Conservation (phyloP, 192 early-diverging fungal genomes). For the Coemansia biformis region DNA sequence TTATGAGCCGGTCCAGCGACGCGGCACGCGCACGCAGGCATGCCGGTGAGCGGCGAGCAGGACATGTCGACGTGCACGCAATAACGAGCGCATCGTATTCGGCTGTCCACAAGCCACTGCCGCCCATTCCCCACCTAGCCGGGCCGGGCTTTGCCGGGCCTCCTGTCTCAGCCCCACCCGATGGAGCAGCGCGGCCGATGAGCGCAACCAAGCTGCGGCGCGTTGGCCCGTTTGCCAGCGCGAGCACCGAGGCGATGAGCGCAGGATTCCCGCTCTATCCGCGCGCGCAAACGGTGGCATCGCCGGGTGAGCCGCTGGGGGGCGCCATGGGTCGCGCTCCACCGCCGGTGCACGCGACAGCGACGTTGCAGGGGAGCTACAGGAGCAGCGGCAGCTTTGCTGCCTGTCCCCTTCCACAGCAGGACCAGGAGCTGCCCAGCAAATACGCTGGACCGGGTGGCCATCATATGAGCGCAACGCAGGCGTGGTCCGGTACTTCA, state of each 20-base stretch:
- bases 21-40: slow-evolving; percentile 27
- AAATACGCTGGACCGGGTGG: not conserved
- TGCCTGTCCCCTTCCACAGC: not conserved
- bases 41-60: slow-evolving; percentile 20
- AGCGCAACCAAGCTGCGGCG: slow-evolving; percentile 1
- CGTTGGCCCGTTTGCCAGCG: not conserved
- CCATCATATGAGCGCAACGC: not conserved
- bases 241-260: slow-evolving; percentile 1
- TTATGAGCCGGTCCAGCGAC: slow-evolving; percentile 28
- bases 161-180: not conserved
- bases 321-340: too few species aligned
- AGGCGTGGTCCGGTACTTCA: not conserved
- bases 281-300: slow-evolving; percentile 4
- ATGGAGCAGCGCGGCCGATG: not conserved
- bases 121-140: slow-evolving; percentile 8
- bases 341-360: too few species aligned
- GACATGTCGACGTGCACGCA: slow-evolving; percentile 6
- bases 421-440: slow-evolving; percentile 1
- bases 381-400: not conserved
- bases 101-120: slow-evolving; percentile 5
- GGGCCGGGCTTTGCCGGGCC: not conserved
- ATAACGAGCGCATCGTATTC: not conserved
- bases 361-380: too few species aligned
- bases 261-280: slow-evolving; percentile 22
- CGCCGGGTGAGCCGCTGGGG: too few species aligned